These are phyloP conservation scores for Pichia rugopelliculosa DNA, from an alignment of 805 yeast species.

Conservation along the genomic window DNA sequence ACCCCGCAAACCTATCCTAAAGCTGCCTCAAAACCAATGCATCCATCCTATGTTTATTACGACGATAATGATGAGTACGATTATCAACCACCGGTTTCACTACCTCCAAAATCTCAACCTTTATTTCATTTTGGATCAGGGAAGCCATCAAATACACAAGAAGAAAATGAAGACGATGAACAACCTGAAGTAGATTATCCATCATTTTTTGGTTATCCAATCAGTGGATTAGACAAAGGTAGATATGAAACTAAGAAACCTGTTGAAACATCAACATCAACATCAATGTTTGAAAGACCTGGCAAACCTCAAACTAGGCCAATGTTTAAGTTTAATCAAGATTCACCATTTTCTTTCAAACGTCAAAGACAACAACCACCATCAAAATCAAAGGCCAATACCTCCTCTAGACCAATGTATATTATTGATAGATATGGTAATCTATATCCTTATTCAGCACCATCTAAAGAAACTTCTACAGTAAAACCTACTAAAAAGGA, in stretches of 20 bases:
- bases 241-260: neutral
- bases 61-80: neutral
- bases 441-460: constrained; percentile 6
- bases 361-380: constrained; percentile 3
- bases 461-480: neutral
- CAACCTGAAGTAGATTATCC: neutral
- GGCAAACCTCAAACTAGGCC: neutral
- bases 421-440: constrained; percentile 11
- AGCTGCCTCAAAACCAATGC: neutral
- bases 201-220: neutral
- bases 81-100: neutral
- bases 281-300: neutral
- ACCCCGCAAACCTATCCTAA: neutral
- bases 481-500: constrained; percentile 1
- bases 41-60: neutral
- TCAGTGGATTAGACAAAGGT: neutral
- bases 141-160: neutral
- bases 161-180: neutral
- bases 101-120: neutral
- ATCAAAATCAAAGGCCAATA: too few relatives aligned
- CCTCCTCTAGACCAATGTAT: constrained; percentile 5
- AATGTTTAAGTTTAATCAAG: neutral
- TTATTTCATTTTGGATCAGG: neutral
- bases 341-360: neutral
- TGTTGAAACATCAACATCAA: neutral